Evolutionary conservation across 2,329 filamentous ascomycete genomes (phyloP), one percentile per base, ranked within the genome.

Genomic region (Lasiodiplodia sp.): DNA sequence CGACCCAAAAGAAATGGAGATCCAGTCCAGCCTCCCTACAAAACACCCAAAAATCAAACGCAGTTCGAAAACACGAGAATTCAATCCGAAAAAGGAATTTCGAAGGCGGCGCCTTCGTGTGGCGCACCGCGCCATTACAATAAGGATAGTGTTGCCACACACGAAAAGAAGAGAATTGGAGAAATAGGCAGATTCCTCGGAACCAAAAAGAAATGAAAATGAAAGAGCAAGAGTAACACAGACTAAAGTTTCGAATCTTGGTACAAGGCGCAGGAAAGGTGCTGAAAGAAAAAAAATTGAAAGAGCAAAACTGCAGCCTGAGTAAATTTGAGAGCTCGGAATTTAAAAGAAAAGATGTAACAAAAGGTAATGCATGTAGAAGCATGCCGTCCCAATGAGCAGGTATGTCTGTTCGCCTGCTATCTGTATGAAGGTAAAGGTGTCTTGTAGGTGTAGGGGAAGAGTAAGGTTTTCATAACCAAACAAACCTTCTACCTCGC

Each of bases 221-320:
- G 37, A 31, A 49, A 31, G n/a, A 38, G 47, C 31, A 64, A 52
- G 18, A 64, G 16, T 64, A 51, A 38, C 37, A 57, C 31, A 64
- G 44, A n/a, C 18, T 47, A n/a, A 47, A 47, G 40, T n/a, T 49
- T 10, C 55, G 60, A 64, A 64, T 64, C 37, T 31, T 64, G 47
- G 21, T 66, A 66, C 63, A 66, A 56, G 63, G 63, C 63, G 63
- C 63, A 66, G 63, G 49, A 44, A 56, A 66, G n/a, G 37, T 23
- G 31, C 37, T 37, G 18, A 23, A 66, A 66, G 25, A 25, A 38
- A 56, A 14, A 23, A 56, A 55, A 40, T 37, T 18, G 12, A 28
- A 66, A 44, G 47, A 52, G 16, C 25, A 31, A 25, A 65, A 53
- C 63, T 66, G 63, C 63, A 40, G 63, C 63, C 63, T 66, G 51